Percentiles rank a stretch among this genome's conserved stretches.
Evolutionary conservation across 2,329 filamentous ascomycete species (phyloP).

Genomic region (Neoarthrinium moseri): DNA sequence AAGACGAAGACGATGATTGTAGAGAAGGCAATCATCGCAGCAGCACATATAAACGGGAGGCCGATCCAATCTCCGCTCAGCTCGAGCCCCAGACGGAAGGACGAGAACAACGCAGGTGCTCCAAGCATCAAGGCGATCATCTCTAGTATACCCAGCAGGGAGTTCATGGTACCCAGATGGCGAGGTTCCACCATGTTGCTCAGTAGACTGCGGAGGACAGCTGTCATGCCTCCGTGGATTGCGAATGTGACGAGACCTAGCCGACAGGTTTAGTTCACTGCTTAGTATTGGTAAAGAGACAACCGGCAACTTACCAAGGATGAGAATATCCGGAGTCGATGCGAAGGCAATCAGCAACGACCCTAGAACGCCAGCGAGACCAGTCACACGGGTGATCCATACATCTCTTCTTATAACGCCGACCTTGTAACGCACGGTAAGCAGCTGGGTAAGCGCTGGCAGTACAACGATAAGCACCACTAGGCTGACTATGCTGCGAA

Average conservation of each 20-base stretch:
- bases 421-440: slow-evolving; percentile 29
- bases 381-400: slow-evolving; percentile 34
- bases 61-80: slow-evolving; percentile 48
- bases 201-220: slow-evolving; percentile 48
- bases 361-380: slow-evolving; percentile 29
- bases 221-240: slow-evolving; percentile 41
- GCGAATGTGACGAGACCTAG: slow-evolving; percentile 42
- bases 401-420: slow-evolving; percentile 38
- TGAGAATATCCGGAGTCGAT: slow-evolving; percentile 30
- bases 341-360: slow-evolving; percentile 37
- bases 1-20: slow-evolving; percentile 24
- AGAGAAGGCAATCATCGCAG: slow-evolving; percentile 27
- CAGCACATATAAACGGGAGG: slow-evolving; percentile 44
- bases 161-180: slow-evolving; percentile 54
- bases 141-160: slow-evolving; percentile 49
- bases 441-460: slow-evolving; percentile 30
- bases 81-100: slow-evolving; percentile 44
- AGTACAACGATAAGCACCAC: slow-evolving; percentile 37
- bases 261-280: no score
- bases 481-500: slow-evolving; percentile 36
- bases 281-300: no score
- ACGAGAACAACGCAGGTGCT: slow-evolving; percentile 43
- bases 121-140: slow-evolving; percentile 45
- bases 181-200: slow-evolving; percentile 52
- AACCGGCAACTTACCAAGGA: slow-evolving; percentile 14